phyloP scores from a whole-genome alignment of 2,329 filamentous ascomycete genomes.

The Chaetomium sp. region DNA sequence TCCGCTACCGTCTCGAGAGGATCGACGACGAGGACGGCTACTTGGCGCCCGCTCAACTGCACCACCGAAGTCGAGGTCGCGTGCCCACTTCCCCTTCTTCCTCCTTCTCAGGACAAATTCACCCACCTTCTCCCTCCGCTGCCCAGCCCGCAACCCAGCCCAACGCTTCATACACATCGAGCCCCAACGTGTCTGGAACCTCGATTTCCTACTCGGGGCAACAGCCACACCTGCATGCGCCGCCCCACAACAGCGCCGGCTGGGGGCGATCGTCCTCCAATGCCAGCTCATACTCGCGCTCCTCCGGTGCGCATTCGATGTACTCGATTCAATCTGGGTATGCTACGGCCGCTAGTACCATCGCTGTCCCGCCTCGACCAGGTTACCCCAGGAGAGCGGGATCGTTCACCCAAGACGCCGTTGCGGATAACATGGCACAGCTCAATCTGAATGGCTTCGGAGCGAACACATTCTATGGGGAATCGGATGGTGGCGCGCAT shows the following conservation, averaged over 20 bases:
- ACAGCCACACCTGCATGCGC: not conserved
- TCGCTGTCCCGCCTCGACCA: no score
- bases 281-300: conserved; percentile 12
- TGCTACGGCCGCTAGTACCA: not conserved
- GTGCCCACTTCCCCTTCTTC: conserved; percentile 6
- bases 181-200: not conserved
- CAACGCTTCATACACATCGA: not conserved
- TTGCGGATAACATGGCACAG: conserved; percentile 20
- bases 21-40: conserved; percentile 13
- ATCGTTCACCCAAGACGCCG: conserved; percentile 10
- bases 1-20: conserved; percentile 25
- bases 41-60: not conserved
- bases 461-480: conserved; percentile 21
- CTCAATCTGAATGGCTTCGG: conserved; percentile 20
- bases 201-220: not conserved
- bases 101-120: not conserved
- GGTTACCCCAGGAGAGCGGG: not conserved
- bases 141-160: not conserved
- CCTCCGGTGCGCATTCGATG: conserved; percentile 10
- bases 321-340: conserved; percentile 8
- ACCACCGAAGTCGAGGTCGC: not conserved
- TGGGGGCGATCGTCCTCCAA: conserved; percentile 19
- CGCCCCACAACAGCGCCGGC: conserved; percentile 8
- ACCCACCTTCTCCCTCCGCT: not conserved
- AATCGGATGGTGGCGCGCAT: conserved; percentile 24